Evolutionary conservation across 768 basidiomycete species (phyloP), one percentile per base, ranked within the genome.

Genomic region (Agrocybe chaxingu): DNA sequence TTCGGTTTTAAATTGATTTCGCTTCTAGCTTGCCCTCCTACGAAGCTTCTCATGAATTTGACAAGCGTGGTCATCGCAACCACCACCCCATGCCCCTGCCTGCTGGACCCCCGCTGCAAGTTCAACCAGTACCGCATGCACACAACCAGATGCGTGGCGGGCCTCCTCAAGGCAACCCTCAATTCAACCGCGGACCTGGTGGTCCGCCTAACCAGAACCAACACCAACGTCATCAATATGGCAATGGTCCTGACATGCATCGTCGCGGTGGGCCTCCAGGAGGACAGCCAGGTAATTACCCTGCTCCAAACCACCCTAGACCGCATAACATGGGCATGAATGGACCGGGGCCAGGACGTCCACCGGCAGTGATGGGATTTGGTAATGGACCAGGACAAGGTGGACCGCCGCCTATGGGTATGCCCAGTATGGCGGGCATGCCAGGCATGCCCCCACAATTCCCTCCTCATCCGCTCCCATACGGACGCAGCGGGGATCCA

Each of bases 21-120:
- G 46, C 10, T 29, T 24, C 45, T 12, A 91, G 89, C 42, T 72
- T 90, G 24, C 88, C 88, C 3, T 70, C 74, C 6, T 92, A 92
- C 56, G 89, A 92, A 65, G 79, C 89, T 1, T 92, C 89, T 1
- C 89, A 92, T 55, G 89, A 92, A 62, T 89, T 87, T 37, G 87
- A 88, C 66, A 87, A 82, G 59, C 82, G 85, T 29, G 82, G 82
- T 2, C 82, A 85, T 16, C 75, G 85, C 35, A 68, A 67, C 46
- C 71, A 71, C 52, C 59, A 51, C 48, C 56, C 66, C 34, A 49
- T 59, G 45, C 62, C 62, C 16, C 16, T 16, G 16, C 16, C 16
- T 16, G 60, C 72, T 37, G 66, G 66, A 54, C 65, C 62, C 31
- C 57, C 59, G 5, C 44, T 55, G 53, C 53, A 59, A 24, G 59